phyloP scores from a whole-genome alignment of 768 basidiomycete genomes.

The Cubamyces lactineus region DNA sequence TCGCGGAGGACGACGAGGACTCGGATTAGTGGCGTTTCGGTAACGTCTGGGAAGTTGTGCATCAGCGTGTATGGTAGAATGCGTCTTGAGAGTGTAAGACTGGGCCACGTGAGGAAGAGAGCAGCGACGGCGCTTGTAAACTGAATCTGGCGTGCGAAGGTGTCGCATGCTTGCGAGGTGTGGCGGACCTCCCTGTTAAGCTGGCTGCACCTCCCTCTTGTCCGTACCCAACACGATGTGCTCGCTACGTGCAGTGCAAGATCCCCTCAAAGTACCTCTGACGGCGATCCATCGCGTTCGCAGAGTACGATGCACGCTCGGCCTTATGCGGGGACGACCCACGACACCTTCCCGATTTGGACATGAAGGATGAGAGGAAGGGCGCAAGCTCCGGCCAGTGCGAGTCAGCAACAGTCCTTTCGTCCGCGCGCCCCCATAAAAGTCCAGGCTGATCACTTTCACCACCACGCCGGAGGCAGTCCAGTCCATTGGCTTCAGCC shows the following conservation, averaged over 20 bases:
- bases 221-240: too few relatives aligned
- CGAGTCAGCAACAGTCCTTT: neutral
- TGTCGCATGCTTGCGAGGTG: too few relatives aligned
- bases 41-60: neutral
- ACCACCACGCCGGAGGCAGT: constrained; percentile 3
- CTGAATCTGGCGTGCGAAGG: too few relatives aligned
- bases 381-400: constrained; percentile 1
- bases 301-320: neutral
- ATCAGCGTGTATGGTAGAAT: neutral
- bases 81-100: neutral
- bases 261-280: neutral
- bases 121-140: too few relatives aligned
- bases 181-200: too few relatives aligned
- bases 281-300: neutral
- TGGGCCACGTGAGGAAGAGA: too few relatives aligned
- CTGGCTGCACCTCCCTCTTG: too few relatives aligned
- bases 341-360: constrained; percentile 6
- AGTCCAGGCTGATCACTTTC: neutral
- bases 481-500: too few relatives aligned
- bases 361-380: neutral
- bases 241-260: neutral
- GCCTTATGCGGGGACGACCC: neutral
- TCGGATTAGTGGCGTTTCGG: constrained; percentile 15
- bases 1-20: constrained; percentile 34
- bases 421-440: neutral